Percentiles rank a stretch among this genome's conserved stretches.
phyloP scores from a whole-genome alignment of 768 basidiomycete genomes.

The Amanita phalloides region DNA sequence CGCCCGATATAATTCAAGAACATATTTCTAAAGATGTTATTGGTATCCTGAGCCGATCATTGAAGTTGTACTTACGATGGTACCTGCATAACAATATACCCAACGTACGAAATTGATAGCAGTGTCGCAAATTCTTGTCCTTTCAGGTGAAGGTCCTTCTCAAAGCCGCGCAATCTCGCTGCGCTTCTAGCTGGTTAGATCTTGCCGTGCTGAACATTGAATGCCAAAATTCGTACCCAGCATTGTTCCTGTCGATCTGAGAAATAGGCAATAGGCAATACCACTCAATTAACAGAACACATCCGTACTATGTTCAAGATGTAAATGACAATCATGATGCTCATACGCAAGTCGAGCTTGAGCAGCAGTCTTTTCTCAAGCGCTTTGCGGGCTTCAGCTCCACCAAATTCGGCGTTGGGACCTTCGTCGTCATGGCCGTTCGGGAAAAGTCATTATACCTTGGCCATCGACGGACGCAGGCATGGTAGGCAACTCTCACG shows the following conservation, averaged over 20 bases:
- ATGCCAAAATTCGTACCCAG: conserved; percentile 15
- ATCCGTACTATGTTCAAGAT: conserved; percentile 34
- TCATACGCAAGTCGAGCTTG: conserved; percentile 49
- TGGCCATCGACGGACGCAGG: background rate
- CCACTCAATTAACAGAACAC: background rate
- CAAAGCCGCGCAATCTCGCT: conserved; percentile 63
- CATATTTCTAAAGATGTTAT: conserved; percentile 46
- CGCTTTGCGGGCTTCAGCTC: conserved; percentile 28
- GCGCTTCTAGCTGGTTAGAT: conserved; percentile 23
- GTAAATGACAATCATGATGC: conserved; percentile 40
- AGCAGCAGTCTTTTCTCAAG: conserved; percentile 44
- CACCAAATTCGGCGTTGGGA: conserved; percentile 37
- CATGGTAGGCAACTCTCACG: background rate
- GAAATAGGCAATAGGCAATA: background rate
- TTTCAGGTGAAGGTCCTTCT: conserved; percentile 48
- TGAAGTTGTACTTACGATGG: conserved; percentile 45
- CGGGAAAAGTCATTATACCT: too few species aligned
- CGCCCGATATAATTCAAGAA: conserved; percentile 57
- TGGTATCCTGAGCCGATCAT: background rate
- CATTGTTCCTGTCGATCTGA: conserved; percentile 73
- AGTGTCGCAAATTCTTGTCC: conserved; percentile 56
- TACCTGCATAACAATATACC: conserved; percentile 73
- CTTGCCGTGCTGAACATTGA: too few species aligned
- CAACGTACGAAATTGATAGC: conserved; percentile 58
- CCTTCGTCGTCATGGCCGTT: conserved; percentile 5